These are phyloP conservation scores for Hawksworthiomyces lignivorus DNA, from an alignment of 2,329 filamentous ascomycete genomes.

Conservation along the genomic window DNA sequence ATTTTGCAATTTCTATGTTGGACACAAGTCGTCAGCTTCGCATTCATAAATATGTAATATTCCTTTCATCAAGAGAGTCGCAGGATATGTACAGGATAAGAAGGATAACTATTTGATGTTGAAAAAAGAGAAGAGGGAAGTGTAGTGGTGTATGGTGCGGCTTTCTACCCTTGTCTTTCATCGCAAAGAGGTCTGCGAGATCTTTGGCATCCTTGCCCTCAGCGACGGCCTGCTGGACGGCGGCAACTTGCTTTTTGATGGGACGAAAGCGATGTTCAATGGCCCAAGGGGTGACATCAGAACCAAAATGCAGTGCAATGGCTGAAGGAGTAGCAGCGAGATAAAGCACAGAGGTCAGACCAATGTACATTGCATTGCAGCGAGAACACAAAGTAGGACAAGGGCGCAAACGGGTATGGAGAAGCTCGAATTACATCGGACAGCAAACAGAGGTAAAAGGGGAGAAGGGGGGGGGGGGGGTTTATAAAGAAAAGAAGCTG, in stretches of 20 bases:
- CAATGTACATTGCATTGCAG: too few relatives aligned
- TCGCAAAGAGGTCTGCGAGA: constrained; percentile 31
- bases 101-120: too few relatives aligned
- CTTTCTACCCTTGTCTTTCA: constrained; percentile 38
- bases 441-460: constrained; percentile 3
- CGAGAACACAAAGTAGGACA: too few relatives aligned
- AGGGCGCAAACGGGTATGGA: too few relatives aligned
- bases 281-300: constrained; percentile 38
- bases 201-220: constrained; percentile 35
- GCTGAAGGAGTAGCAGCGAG: constrained; percentile 23
- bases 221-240: constrained; percentile 28
- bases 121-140: background rate
- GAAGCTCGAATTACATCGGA: too few relatives aligned
- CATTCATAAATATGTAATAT: too few relatives aligned
- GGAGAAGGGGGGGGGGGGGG: constrained; percentile 6
- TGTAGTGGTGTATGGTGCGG: constrained; percentile 10
- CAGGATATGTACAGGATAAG: too few relatives aligned
- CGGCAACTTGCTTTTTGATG: constrained; percentile 33
- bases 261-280: constrained; percentile 46
- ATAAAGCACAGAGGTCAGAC: background rate
- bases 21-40: too few relatives aligned
- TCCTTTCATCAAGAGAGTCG: too few relatives aligned
- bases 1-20: constrained; percentile 51
- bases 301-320: constrained; percentile 39
- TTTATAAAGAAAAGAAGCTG: background rate